A percentile compares a stretch with the other conserved stretches of the same genome.
phyloP scores from a whole-genome alignment of 768 basidiomycete genomes.

The Sporobolomyces phaffii region DNA sequence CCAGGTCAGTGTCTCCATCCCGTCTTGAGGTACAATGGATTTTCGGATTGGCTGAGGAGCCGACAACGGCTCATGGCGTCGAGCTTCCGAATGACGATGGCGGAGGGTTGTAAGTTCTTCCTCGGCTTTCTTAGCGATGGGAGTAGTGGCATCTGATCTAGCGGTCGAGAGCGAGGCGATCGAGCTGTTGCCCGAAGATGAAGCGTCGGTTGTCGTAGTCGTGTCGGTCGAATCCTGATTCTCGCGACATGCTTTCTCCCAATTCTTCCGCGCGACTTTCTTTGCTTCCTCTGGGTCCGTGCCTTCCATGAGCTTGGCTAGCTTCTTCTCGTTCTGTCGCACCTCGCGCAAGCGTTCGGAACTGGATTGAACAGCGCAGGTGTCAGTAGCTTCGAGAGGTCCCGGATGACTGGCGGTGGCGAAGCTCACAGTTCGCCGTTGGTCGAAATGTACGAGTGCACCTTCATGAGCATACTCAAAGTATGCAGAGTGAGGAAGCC shows the following conservation, averaged over 20 bases:
- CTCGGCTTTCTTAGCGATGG: background rate
- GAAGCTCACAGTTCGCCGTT: slow-evolving; percentile 69
- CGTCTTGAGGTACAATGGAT: slow-evolving; percentile 1
- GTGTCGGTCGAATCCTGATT: background rate
- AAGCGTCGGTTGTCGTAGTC: background rate
- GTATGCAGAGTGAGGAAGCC: slow-evolving; percentile 83
- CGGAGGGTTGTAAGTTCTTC: background rate
- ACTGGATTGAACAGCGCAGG: slow-evolving; percentile 27
- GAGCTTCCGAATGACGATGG: background rate
- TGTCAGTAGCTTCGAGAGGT: too few species aligned
- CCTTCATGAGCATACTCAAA: slow-evolving; percentile 55
- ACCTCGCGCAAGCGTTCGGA: slow-evolving; percentile 37
- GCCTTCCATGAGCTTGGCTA: slow-evolving; percentile 48
- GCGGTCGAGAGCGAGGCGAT: background rate
- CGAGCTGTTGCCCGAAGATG: background rate
- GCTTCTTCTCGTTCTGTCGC: slow-evolving; percentile 51
- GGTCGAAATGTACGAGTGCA: slow-evolving; percentile 85
- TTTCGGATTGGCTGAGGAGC: background rate
- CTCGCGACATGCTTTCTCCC: slow-evolving; percentile 19
- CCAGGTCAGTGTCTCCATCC: slow-evolving; percentile 51
- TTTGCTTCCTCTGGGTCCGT: slow-evolving; percentile 64
- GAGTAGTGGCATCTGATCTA: background rate
- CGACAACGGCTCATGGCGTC: background rate
- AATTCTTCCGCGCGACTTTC: slow-evolving; percentile 22
- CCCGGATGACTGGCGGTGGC: too few species aligned